Evolutionary conservation across 1,284 basidiomycete genomes (phyloP).

Genomic region (Lentinula novae-zelandiae): DNA sequence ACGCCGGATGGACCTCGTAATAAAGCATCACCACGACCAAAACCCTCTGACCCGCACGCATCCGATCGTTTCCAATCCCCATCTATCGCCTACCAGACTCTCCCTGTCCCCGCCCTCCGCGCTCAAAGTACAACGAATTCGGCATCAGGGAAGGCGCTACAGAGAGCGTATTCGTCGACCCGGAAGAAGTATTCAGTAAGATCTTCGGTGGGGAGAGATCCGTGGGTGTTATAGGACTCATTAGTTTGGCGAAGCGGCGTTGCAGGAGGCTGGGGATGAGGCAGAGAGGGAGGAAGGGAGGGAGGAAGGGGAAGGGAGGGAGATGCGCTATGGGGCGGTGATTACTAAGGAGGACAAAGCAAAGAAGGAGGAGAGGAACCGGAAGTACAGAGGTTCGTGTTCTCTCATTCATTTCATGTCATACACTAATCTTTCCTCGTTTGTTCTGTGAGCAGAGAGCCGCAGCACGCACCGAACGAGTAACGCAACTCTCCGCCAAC

Average conservation of each 20-base stretch:
- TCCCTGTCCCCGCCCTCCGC: conserved; percentile 85
- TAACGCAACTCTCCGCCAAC: conserved; percentile 69
- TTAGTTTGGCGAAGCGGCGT: conserved; percentile 82
- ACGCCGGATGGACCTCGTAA: conserved; percentile 80
- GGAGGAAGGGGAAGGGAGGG: conserved; percentile 59
- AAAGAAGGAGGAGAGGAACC: conserved; percentile 73
- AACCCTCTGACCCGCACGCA: conserved; percentile 92
- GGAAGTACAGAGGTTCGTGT: conserved; percentile 64
- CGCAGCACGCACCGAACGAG: conserved; percentile 67
- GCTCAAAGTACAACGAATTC: conserved; percentile 93
- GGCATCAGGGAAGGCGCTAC: conserved; percentile 77
- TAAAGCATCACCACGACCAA: conserved; percentile 91
- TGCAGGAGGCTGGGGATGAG: conserved; percentile 90
- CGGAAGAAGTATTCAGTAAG: conserved; percentile 86
- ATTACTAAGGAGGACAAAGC: conserved; percentile 83
- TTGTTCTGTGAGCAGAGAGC: too few relatives aligned
- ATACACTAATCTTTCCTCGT: background rate
- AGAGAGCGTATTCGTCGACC: conserved; percentile 70
- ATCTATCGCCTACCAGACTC: conserved; percentile 84
- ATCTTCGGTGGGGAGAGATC: conserved; percentile 91
- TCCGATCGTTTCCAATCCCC: conserved; percentile 90
- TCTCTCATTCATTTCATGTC: background rate
- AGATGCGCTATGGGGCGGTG: too few relatives aligned
- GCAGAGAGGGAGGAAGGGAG: conserved; percentile 38
- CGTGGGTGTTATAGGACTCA: conserved; percentile 78